Base-by-base conservation (phyloP, 805 yeast genomes). In the Suhomyces xylopsoci region DNA sequence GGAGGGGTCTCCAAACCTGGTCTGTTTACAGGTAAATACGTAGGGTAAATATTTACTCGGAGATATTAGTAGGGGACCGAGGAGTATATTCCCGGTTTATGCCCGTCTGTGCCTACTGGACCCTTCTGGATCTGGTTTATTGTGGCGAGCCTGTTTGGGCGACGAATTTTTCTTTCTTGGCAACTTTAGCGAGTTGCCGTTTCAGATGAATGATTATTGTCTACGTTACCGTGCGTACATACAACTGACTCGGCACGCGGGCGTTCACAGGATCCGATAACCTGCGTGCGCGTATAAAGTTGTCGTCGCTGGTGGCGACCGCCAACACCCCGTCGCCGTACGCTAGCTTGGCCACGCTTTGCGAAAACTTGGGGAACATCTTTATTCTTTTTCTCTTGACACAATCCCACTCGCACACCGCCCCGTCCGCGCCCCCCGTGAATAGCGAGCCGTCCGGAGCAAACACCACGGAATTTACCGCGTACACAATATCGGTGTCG, bases 351-450 rank as follows among this genome's bases (percentile, higher is more conserved):
- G 61, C 61, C 2, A 70, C 58, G 53, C 69, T 64, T 45, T 62
- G 64, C 7, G 57, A 55, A 40, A 69, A 61, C 50, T 58, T 64
- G 62, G 76, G 75, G 52, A 68, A 77, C 58, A 74, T 72, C 59
- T 70, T 72, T 55, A 76, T 67, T 49, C 82, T 63, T 60, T 79
- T 76, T 41, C 78, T 62, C 47, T 74, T 69, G 42, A 68, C 62
- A 65, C 71, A 71, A 57, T 81, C 80, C 84, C 86, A 80, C 44
- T 78, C 63, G 55, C 81, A 79, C 7, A 82, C 72, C 19, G 66
- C 61, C 1, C 79, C 79, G 59, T 82, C 86, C 2, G 79, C 74
- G 3, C 84, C 85, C 0, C 77, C 79, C 0, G 85, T 79, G 59
- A 77, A 79, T 15, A 81, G 69, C 1, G 78, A 69, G 38, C 67